Base-by-base conservation (phyloP, 2,329 filamentous ascomycete species). In the Trichoderma sp. region DNA sequence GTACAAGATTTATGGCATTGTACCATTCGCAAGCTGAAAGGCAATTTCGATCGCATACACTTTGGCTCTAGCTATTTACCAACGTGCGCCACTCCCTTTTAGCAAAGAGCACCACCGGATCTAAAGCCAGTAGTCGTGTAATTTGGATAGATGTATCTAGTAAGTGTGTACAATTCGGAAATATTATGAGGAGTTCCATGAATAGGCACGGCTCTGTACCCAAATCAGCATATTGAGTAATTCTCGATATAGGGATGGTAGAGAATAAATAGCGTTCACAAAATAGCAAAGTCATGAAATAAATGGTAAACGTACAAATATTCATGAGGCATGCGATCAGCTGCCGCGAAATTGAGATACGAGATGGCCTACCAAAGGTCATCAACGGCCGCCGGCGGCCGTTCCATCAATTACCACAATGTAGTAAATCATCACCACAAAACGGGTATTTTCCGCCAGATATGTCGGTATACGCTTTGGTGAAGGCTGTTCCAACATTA, bases 381-480 rank as follows among this genome's bases (percentile, higher is more conserved):
- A 51, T 51, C 9, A 11, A 21, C n/a, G 43, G 43, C 18, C 43
- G 43, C n/a, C 43, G 18, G 43, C 43, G n/a, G 43, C 43, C 43
- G 43, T 8, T 9, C 7, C 1, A n/a, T 51, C n/a, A 21, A 0
- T 51, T n/a, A 51, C n/a, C n/a, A 21, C 43, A 0, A 51, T 6
- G 3, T 51, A n/a, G 1, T 6, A 21, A 21, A 0, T 21, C n/a
- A 51, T 21, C 15, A 21, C n/a, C n/a, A 12, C 43, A 51, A 11
- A 21, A 51, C 43, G n/a, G 43, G n/a, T 51, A 21, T 51, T 51
- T 4, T 21, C 43, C n/a, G 43, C 0, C 1, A 0, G 43, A 2
- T 4, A 1, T 6, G 18, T n/a, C 39, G 18, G 0, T 18, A 39
- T 6, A 4, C 0, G 18, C 36, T 18, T 5, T 0, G 9, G 1